A percentile compares a stretch with the other conserved stretches of the same genome.
These are phyloP conservation scores for Apiotrichum brassicae DNA, from an alignment of 1,284 basidiomycete species.

Conservation along the genomic window DNA sequence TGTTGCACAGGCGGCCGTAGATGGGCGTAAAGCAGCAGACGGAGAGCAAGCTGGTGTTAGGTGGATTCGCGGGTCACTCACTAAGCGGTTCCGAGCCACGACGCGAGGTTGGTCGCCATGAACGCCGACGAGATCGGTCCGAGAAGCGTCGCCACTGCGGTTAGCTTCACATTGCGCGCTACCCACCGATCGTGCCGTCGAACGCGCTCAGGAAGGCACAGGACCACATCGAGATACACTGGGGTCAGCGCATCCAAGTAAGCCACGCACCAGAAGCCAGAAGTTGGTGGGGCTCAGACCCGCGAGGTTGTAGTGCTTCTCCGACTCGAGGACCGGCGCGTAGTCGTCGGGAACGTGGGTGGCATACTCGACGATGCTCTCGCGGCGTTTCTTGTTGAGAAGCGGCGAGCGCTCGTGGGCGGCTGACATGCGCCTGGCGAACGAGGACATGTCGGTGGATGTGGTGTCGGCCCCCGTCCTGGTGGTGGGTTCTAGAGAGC, in stretches of 20 bases:
- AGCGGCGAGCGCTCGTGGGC: slow-evolving; percentile 12
- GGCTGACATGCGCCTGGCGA: too few relatives aligned
- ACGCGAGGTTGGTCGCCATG: slow-evolving; percentile 54
- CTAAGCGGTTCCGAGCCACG: slow-evolving; percentile 57
- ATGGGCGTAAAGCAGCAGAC: slow-evolving; percentile 81
- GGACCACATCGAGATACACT: slow-evolving; percentile 29
- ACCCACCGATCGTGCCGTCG: slow-evolving; percentile 54
- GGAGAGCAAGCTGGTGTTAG: slow-evolving; percentile 54
- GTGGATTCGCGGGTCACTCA: too few relatives aligned
- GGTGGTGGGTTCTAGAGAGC: too few relatives aligned
- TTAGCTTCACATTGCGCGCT: too few relatives aligned
- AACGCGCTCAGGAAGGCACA: slow-evolving; percentile 63
- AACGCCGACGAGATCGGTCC: slow-evolving; percentile 41
- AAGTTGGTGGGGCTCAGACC: slow-evolving; percentile 29
- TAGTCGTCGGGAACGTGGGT: slow-evolving; percentile 10
- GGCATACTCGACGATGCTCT: slow-evolving; percentile 12
- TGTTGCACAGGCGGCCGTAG: slow-evolving; percentile 79
- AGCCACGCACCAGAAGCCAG: slow-evolving; percentile 20
- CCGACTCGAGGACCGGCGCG: slow-evolving; percentile 1
- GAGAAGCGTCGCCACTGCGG: slow-evolving; percentile 54
- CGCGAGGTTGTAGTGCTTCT: slow-evolving; percentile 35
- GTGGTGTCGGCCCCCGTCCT: too few relatives aligned
- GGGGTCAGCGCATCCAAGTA: too few relatives aligned
- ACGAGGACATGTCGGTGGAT: too few relatives aligned
- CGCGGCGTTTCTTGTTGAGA: slow-evolving; percentile 10